These are phyloP conservation scores for Pseudogymnoascus sp. DNA, from an alignment of 2,329 filamentous ascomycete species.

Conservation along the genomic window DNA sequence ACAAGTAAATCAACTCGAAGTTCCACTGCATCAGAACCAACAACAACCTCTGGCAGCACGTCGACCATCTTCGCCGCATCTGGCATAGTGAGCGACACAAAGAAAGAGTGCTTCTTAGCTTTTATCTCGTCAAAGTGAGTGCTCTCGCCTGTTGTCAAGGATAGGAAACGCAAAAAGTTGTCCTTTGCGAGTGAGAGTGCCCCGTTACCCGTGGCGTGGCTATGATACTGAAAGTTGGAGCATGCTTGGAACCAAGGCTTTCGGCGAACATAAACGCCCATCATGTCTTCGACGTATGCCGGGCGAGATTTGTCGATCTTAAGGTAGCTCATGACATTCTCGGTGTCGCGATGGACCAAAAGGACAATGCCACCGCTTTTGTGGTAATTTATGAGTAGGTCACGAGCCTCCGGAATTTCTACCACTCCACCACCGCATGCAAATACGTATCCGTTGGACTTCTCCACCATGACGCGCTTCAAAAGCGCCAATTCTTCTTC, in stretches of 20 bases:
- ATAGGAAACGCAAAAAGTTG: slow-evolving; percentile 69
- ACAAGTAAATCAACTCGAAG: slow-evolving; percentile 84
- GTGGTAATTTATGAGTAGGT: slow-evolving; percentile 66
- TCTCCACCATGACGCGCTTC: slow-evolving; percentile 64
- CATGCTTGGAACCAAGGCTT: slow-evolving; percentile 88
- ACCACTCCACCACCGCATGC: slow-evolving; percentile 93
- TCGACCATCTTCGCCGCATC: slow-evolving; percentile 58
- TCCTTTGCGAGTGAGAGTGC: slow-evolving; percentile 31
- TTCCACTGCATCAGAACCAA: slow-evolving; percentile 89
- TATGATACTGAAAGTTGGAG: slow-evolving; percentile 91
- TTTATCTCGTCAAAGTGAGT: slow-evolving; percentile 49
- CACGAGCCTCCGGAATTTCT: slow-evolving; percentile 72
- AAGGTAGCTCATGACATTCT: slow-evolving; percentile 81
- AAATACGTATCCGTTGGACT: slow-evolving; percentile 70
- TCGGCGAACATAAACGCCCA: slow-evolving; percentile 79
- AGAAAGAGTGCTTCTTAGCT: slow-evolving; percentile 73
- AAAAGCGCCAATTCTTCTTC: slow-evolving; percentile 70
- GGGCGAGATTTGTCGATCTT: slow-evolving; percentile 83
- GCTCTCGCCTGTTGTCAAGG: slow-evolving; percentile 58
- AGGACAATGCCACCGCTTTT: slow-evolving; percentile 75
- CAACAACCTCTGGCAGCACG: slow-evolving; percentile 63
- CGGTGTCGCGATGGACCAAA: slow-evolving; percentile 79
- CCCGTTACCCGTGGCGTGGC: slow-evolving; percentile 47
- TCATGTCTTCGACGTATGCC: slow-evolving; percentile 87
- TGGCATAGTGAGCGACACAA: slow-evolving; percentile 82